Percentiles rank a stretch among this genome's conserved stretches.
phyloP scores from a whole-genome alignment of 768 basidiomycete species.

The Serendipita vermifera region DNA sequence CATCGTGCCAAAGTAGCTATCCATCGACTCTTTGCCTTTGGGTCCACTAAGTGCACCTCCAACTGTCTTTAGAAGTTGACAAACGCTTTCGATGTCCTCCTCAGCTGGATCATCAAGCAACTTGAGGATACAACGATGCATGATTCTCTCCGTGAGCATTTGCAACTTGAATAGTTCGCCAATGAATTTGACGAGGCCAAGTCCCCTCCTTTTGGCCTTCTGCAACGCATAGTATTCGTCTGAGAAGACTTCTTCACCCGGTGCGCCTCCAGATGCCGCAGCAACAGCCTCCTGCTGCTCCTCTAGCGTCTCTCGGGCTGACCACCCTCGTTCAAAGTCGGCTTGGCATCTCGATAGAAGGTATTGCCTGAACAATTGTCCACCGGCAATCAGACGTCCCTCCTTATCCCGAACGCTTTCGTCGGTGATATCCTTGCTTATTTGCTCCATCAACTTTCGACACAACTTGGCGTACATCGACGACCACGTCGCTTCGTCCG shows the following conservation, averaged over 20 bases:
- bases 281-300: conserved; percentile 13
- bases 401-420: conserved; percentile 23
- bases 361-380: conserved; percentile 35
- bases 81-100: conserved; percentile 35
- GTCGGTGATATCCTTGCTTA: conserved; percentile 29
- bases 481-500: conserved; percentile 37
- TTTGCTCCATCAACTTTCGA: conserved; percentile 26
- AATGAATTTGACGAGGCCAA: conserved; percentile 35
- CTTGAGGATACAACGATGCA: conserved; percentile 32
- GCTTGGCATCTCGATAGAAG: conserved; percentile 35
- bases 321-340: conserved; percentile 35
- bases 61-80: conserved; percentile 33
- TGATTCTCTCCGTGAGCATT: conserved; percentile 34
- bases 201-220: conserved; percentile 34
- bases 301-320: conserved; percentile 12
- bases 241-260: conserved; percentile 24
- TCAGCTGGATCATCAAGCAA: conserved; percentile 33
- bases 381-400: conserved; percentile 28
- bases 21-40: conserved; percentile 25
- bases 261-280: conserved; percentile 23
- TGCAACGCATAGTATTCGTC: conserved; percentile 37
- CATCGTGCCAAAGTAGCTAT: conserved; percentile 30
- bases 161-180: conserved; percentile 35
- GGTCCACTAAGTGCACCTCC: conserved; percentile 28
- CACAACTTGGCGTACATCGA: conserved; percentile 34